Base-by-base conservation (phyloP, 352 stramenopile species). In the Phytophthora podocarpi region DNA sequence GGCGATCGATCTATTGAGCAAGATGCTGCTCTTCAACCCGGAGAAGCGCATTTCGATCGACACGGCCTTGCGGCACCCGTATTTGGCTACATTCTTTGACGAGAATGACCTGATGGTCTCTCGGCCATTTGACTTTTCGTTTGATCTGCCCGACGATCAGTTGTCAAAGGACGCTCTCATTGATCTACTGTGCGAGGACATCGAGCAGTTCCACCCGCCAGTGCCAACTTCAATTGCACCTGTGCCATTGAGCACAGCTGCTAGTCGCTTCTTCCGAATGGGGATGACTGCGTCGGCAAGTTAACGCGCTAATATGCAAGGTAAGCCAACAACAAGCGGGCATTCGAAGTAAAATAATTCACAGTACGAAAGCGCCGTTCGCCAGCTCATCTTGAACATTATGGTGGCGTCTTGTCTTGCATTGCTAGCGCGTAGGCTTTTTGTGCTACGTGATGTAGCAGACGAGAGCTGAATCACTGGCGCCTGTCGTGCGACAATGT, bases 21-120 rank as follows among this genome's bases (percentile, higher is more conserved):
- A 78, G 18, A 91, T 91, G 82, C 66, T 91, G 28, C 58, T 82
- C 13, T 90, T 91, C 43, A 90, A 90, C 53, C 82, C 82, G 16
- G 74, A 71, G 5, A 91, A 91, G 68, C 78, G 82, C 23, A 89
- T 91, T 31, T 87, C 82, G 9, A 72, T 91, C 26, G 59, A 80
- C 16, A 59, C 65, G 1, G 82, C 82, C 7, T 64, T 91, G 15
- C 74, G 59, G 4, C 82, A 91, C 41, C 80, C 82, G 45, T 91
- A 91, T 59, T 53, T 92, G 42, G 60, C 86, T 18, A 87, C 95
- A 32, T 98, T 98, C 60, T 94, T 96, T 63, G 87, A 97, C 56
- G 72, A 72, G 16, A 75, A 64, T n/a, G 82, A 91, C 54, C 67
- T 88, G 18, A 58, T 56, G 10, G 23, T 45, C 2, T 81, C 69